A percentile compares a stretch with the other conserved stretches of the same genome.
These are phyloP conservation scores for Solidago caesia DNA, from an alignment of 129 eudicot species.

Conservation along the genomic window DNA sequence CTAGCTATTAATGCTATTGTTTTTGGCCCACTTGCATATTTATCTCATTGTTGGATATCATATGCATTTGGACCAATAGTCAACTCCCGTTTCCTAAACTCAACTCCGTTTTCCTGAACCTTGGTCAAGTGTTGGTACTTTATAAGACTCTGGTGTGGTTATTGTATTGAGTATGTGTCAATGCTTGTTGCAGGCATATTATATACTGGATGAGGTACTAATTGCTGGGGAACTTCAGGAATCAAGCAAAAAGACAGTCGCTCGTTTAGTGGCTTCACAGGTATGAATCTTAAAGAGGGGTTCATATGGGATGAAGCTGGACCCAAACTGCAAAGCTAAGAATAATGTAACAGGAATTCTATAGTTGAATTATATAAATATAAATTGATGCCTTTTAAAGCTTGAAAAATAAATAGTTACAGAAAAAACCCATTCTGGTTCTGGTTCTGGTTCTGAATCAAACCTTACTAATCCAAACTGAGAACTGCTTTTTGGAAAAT, in stretches of 20 bases:
- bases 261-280: constrained; percentile 84
- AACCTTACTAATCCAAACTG: too few relatives aligned
- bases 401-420: too few relatives aligned
- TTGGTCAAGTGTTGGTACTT: constrained; percentile 3
- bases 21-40: not conserved
- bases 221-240: constrained; percentile 98
- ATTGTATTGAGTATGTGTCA: not conserved
- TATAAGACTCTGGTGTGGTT: not conserved
- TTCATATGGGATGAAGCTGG: too few relatives aligned
- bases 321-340: too few relatives aligned
- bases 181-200: constrained; percentile 67
- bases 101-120: not conserved
- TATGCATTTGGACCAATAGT: not conserved
- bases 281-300: constrained; percentile 26
- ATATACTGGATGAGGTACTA: constrained; percentile 82
- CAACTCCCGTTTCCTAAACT: not conserved
- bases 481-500: too few relatives aligned
- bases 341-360: too few relatives aligned
- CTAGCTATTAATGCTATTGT: not conserved
- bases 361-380: too few relatives aligned
- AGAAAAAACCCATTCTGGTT: too few relatives aligned
- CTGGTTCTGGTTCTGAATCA: too few relatives aligned
- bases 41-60: not conserved
- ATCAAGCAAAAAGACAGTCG: constrained; percentile 92
- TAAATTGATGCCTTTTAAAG: too few relatives aligned